phyloP scores from a whole-genome alignment of 768 basidiomycete genomes.

The Hydnomerulius pinastri region DNA sequence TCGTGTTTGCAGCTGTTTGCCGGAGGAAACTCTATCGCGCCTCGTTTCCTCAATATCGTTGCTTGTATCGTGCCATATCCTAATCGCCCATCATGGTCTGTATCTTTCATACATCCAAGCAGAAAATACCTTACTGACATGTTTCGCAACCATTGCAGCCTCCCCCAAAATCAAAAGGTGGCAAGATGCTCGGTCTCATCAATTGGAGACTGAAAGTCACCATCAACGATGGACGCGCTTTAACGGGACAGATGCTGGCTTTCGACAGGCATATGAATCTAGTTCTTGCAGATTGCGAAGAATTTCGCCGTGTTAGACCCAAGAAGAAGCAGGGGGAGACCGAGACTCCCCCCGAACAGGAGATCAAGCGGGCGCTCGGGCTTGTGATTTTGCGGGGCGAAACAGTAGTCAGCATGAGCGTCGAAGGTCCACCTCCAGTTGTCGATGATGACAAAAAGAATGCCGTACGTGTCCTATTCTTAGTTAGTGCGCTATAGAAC shows the following conservation, averaged over 20 bases:
- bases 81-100: constrained; percentile 60
- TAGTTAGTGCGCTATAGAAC: constrained; percentile 3
- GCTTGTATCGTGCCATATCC: constrained; percentile 20
- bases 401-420: constrained; percentile 90
- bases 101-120: constrained; percentile 17
- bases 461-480: constrained; percentile 48
- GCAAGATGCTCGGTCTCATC: constrained; percentile 96
- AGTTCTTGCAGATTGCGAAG: constrained; percentile 97
- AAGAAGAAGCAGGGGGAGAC: constrained; percentile 87
- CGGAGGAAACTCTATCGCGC: constrained; percentile 6
- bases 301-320: constrained; percentile 88
- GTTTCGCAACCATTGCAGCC: constrained; percentile 48
- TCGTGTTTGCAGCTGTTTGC: constrained; percentile 39
- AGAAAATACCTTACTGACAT: constrained; percentile 9
- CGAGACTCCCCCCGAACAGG: constrained; percentile 77
- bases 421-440: constrained; percentile 93
- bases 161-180: constrained; percentile 96
- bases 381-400: constrained; percentile 96
- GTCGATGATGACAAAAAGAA: constrained; percentile 90
- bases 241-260: constrained; percentile 98
- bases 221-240: constrained; percentile 93
- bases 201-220: constrained; percentile 98
- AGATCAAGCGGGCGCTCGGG: constrained; percentile 96
- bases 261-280: constrained; percentile 99
- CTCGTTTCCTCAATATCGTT: constrained; percentile 27